Evolutionary conservation across 2,329 filamentous ascomycete species (phyloP), one percentile per base, ranked within the genome.

Genomic region (Akanthomyces dipterigenus): DNA sequence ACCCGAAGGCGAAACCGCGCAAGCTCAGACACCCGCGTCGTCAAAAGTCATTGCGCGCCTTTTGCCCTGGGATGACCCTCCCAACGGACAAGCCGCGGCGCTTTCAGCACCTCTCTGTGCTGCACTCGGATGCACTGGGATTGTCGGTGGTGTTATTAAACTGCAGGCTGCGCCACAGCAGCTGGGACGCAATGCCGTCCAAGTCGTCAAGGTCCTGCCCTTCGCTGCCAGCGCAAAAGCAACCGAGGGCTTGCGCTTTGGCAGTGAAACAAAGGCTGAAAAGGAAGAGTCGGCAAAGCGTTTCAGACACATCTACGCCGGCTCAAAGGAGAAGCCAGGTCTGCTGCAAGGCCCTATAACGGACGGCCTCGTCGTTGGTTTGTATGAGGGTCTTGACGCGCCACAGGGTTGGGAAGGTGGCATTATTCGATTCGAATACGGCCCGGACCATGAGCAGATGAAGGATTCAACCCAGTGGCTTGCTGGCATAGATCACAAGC

Each of bases 61-160:
- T 3, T 78, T 83, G 43, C 77, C 85, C 1, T 99, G 95, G 96
- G 84, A 93, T 62, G 91, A 96, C 69, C 88, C 92, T 1, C 92
- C 95, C 1, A 91, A 93, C 69, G 87, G 86, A 58, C 87, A 89
- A 64, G 89, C 93, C 64, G 84, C 86, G 54, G 91, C 91, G 1
- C 78, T 99, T 26, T 98, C 95, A 1, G 83, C 87, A 0, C 76
- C 87, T 3, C 78, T 99, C 7, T 96, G 90, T 72, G 83, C 84
- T 34, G 83, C 89, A 1, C 80, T 99, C 24, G 88, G 87, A 2
- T 86, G 84, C 57, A 78, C 84, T 43, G 87, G 86, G 1, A 82
- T 96, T 56, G 89, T 96, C 11, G 95, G 95, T 14, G 91, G 92
- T 0, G 85, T 98, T 46, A 83, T 96, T 61, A 91, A 93, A 64